Conservation (phyloP, 1,284 basidiomycete genomes). For the Cutaneotrichosporon sp. region DNA sequence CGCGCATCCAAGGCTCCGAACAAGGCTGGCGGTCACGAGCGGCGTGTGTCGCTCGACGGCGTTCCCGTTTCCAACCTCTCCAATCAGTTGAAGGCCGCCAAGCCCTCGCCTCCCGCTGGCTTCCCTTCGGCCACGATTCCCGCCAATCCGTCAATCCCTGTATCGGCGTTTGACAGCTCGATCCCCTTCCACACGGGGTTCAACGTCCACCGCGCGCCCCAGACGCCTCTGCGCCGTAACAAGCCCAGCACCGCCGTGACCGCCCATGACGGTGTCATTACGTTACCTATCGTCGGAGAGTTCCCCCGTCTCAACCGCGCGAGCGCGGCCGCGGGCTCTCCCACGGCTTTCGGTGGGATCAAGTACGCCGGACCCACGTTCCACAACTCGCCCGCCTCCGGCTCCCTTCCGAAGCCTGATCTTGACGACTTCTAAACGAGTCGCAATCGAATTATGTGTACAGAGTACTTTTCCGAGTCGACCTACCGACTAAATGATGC, state of each 20-base stretch:
- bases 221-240: constrained; percentile 36
- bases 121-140: constrained; percentile 6
- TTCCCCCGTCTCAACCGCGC: constrained; percentile 36
- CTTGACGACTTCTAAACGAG: constrained; percentile 44
- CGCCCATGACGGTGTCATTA: constrained; percentile 1
- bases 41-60: constrained; percentile 29
- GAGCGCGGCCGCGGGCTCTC: neutral
- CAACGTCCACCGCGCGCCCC: constrained; percentile 42
- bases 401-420: constrained; percentile 41
- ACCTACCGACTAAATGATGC: too few species aligned
- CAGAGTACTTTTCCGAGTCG: too few species aligned
- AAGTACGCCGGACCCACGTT: constrained; percentile 47
- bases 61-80: constrained; percentile 11
- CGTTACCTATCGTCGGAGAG: constrained; percentile 27
- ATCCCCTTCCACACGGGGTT: constrained; percentile 35
- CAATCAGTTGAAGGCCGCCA: constrained; percentile 3
- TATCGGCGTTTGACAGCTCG: constrained; percentile 30
- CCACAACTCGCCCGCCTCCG: constrained; percentile 45
- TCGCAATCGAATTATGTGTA: too few species aligned
- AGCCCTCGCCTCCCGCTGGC: neutral
- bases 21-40: constrained; percentile 14
- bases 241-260: neutral
- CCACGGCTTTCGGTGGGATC: constrained; percentile 10
- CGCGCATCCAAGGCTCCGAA: constrained; percentile 17
- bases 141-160: constrained; percentile 2